Percentiles rank a stretch among this genome's conserved stretches.
These are phyloP conservation scores for Kluyveromyces sp. DNA, from an alignment of 1,139 yeast genomes.

Conservation along the genomic window DNA sequence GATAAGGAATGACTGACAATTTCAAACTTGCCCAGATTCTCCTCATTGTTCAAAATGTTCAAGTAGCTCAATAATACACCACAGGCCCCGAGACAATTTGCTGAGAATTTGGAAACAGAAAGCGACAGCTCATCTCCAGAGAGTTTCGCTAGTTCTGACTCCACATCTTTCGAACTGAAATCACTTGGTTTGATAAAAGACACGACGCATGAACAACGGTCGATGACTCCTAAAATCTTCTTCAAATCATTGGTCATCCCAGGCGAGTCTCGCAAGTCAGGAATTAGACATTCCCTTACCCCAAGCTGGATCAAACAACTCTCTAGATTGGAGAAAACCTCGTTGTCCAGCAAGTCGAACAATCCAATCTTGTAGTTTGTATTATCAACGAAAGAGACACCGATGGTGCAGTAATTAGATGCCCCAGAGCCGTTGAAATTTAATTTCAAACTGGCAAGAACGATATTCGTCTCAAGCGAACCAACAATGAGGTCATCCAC, in stretches of 20 bases:
- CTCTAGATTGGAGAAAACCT: conserved; percentile 77
- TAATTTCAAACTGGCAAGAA: conserved; percentile 68
- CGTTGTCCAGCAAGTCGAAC: conserved; percentile 80
- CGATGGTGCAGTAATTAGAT: conserved; percentile 46
- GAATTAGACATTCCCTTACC: conserved; percentile 73
- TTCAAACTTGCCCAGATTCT: conserved; percentile 46
- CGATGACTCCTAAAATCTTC: conserved; percentile 56
- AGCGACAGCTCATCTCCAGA: conserved; percentile 49
- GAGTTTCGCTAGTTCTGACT: conserved; percentile 63
- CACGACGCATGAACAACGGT: conserved; percentile 67
- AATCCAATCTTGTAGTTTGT: conserved; percentile 60
- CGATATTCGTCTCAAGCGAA: conserved; percentile 52
- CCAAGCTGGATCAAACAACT: conserved; percentile 81
- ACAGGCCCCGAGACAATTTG: conserved; percentile 34
- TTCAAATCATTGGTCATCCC: conserved; percentile 38
- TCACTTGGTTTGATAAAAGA: conserved; percentile 52
- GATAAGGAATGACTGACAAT: conserved; percentile 63
- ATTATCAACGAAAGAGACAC: conserved; percentile 76
- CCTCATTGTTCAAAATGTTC: conserved; percentile 49
- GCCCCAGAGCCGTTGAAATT: conserved; percentile 35
- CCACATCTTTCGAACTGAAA: conserved; percentile 56
- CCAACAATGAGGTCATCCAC: conserved; percentile 66
- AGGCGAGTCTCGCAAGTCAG: conserved; percentile 38
- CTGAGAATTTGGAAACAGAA: conserved; percentile 47
- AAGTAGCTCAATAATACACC: conserved; percentile 41